A percentile compares a stretch with the other conserved stretches of the same genome.
phyloP scores from a whole-genome alignment of 2,329 filamentous ascomycete species.

The Sclerotinia glacialis region DNA sequence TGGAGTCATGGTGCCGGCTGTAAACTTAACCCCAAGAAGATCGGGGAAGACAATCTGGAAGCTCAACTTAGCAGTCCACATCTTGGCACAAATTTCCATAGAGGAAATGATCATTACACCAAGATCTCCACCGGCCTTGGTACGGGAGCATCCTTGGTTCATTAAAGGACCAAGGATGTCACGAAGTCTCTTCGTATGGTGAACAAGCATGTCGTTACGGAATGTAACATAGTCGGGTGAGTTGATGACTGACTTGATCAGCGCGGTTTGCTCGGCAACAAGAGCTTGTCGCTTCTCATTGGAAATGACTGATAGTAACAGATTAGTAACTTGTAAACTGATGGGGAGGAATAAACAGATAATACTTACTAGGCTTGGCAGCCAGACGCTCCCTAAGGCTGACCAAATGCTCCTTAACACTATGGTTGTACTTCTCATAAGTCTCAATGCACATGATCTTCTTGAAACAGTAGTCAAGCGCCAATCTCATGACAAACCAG shows the following conservation, averaged over 20 bases:
- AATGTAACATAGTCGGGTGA: slow-evolving; percentile 38
- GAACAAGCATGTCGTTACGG: slow-evolving; percentile 26
- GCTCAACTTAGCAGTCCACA: slow-evolving; percentile 44
- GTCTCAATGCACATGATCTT: slow-evolving; percentile 40
- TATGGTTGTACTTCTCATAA: slow-evolving; percentile 39
- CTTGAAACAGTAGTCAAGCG: slow-evolving; percentile 41
- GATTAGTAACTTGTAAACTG: slow-evolving; percentile 20
- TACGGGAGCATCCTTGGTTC: slow-evolving; percentile 40
- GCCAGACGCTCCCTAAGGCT: slow-evolving; percentile 27
- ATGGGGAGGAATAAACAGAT: slow-evolving; percentile 1
- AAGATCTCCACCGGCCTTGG: slow-evolving; percentile 44
- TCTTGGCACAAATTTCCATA: slow-evolving; percentile 43
- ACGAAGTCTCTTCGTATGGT: slow-evolving; percentile 38
- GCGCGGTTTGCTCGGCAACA: slow-evolving; percentile 41
- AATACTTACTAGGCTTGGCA: slow-evolving; percentile 35
- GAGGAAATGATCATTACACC: slow-evolving; percentile 29
- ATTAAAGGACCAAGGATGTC: slow-evolving; percentile 48
- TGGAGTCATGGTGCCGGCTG: slow-evolving; percentile 49
- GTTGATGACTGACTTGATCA: slow-evolving; percentile 43
- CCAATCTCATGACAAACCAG: slow-evolving; percentile 43
- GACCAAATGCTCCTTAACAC: slow-evolving; percentile 33
- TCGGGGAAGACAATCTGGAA: slow-evolving; percentile 53
- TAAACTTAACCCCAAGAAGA: slow-evolving; percentile 46
- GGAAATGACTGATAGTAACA: slow-evolving; percentile 25
- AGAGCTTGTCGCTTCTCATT: slow-evolving; percentile 39